A percentile compares a stretch with the other conserved stretches of the same genome.
These are phyloP conservation scores for Trichoderma sp. DNA, from an alignment of 2,329 filamentous ascomycete species.

Conservation along the genomic window DNA sequence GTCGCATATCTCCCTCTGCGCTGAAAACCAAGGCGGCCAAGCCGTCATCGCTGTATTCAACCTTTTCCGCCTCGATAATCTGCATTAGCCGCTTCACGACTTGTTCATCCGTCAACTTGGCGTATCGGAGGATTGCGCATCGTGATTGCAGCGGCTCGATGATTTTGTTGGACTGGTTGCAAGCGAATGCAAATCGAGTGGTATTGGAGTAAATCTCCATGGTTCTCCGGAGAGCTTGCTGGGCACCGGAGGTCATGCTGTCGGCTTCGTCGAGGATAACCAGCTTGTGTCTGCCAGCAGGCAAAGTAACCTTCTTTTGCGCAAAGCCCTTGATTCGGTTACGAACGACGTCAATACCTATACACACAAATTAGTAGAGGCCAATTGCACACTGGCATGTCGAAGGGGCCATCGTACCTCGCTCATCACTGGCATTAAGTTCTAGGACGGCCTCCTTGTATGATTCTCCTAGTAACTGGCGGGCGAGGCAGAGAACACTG, in stretches of 20 bases:
- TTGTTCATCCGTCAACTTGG: slow-evolving; percentile 86
- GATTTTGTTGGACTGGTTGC: slow-evolving; percentile 98
- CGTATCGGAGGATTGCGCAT: slow-evolving; percentile 92
- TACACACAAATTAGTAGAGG: not conserved
- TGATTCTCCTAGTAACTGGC: slow-evolving; percentile 83
- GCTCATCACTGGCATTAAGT: slow-evolving; percentile 92
- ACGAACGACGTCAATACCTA: slow-evolving; percentile 92
- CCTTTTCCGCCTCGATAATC: slow-evolving; percentile 87
- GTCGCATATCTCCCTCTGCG: slow-evolving; percentile 96
- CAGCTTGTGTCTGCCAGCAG: slow-evolving; percentile 86
- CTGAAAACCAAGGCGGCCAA: slow-evolving; percentile 95
- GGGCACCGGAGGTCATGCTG: slow-evolving; percentile 94
- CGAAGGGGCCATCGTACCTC: slow-evolving; percentile 63
- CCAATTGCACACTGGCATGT: not conserved
- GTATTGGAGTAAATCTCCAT: slow-evolving; percentile 99
- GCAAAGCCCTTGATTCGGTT: slow-evolving; percentile 98
- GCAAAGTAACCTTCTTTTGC: slow-evolving; percentile 96
- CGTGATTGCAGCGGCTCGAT: slow-evolving; percentile 98
- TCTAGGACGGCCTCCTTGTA: slow-evolving; percentile 98
- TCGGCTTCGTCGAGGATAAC: slow-evolving; percentile 98
- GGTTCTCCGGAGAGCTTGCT: slow-evolving; percentile 88
- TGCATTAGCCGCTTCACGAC: slow-evolving; percentile 87
- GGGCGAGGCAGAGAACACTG: slow-evolving; percentile 85
- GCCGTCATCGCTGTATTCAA: slow-evolving; percentile 88
- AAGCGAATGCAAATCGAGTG: slow-evolving; percentile 95